A percentile compares a stretch with the other conserved stretches of the same genome.
phyloP scores from a whole-genome alignment of 768 basidiomycete genomes.

The Clitopilus passeckerianus region DNA sequence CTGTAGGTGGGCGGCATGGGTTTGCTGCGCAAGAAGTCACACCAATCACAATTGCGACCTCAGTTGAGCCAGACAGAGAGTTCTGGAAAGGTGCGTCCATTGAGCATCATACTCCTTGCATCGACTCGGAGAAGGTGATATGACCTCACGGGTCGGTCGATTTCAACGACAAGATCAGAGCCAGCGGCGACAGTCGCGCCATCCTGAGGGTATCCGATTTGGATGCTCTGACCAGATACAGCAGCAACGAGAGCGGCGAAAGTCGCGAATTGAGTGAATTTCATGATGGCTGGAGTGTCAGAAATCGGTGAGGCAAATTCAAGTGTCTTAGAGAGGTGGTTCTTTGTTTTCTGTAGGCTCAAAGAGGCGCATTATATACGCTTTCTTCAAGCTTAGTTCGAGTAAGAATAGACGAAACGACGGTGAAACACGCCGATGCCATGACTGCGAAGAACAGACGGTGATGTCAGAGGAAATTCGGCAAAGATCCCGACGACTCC shows the following conservation, averaged over 20 bases:
- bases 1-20: slow-evolving; percentile 16
- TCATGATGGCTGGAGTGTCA: slow-evolving; percentile 2
- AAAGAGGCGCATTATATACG: neutral
- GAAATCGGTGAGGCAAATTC: too few species aligned
- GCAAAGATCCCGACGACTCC: neutral
- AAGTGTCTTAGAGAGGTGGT: too few species aligned
- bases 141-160: slow-evolving; percentile 42
- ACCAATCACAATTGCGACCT: slow-evolving; percentile 42
- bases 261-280: slow-evolving; percentile 2
- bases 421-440: neutral
- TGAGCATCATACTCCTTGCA: neutral
- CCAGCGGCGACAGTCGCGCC: slow-evolving; percentile 31
- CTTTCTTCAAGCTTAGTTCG: neutral
- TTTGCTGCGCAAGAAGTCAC: slow-evolving; percentile 27
- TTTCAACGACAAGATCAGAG: slow-evolving; percentile 32
- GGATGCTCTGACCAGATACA: slow-evolving; percentile 34
- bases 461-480: neutral
- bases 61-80: slow-evolving; percentile 29
- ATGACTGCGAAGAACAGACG: neutral
- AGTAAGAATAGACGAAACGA: slow-evolving; percentile 9
- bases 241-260: slow-evolving; percentile 20
- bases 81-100: slow-evolving; percentile 18
- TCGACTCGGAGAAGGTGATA: neutral
- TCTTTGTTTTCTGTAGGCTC: neutral
- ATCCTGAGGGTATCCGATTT: slow-evolving; percentile 34